These are phyloP conservation scores for Mycosphaerelloides madeirae DNA, from an alignment of 2,329 filamentous ascomycete genomes.

Conservation along the genomic window DNA sequence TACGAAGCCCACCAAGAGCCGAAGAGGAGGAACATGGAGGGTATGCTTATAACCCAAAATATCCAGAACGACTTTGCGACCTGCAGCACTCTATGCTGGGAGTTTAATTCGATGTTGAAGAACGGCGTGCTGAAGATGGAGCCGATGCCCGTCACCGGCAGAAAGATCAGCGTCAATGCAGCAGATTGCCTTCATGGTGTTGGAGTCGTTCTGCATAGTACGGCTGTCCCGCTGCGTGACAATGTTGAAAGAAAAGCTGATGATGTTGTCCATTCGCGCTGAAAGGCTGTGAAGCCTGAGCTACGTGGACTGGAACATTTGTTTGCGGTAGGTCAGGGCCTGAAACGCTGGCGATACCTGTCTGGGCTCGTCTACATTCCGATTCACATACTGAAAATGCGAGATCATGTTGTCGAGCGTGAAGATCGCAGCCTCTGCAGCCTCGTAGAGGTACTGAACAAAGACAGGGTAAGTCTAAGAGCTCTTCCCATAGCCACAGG, in stretches of 20 bases:
- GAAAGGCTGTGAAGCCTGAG: slow-evolving; percentile 34
- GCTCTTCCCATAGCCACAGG: no score
- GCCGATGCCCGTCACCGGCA: slow-evolving; percentile 17
- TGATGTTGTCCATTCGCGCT: slow-evolving; percentile 36
- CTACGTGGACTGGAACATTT: slow-evolving; percentile 33
- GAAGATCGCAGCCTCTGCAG: slow-evolving; percentile 29
- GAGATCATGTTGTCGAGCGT: slow-evolving; percentile 27
- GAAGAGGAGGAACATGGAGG: slow-evolving; percentile 6
- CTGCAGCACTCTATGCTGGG: neutral
- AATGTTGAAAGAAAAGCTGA: slow-evolving; percentile 37
- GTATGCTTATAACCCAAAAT: slow-evolving; percentile 14
- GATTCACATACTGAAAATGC: slow-evolving; percentile 17
- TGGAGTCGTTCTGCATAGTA: slow-evolving; percentile 33
- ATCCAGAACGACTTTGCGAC: slow-evolving; percentile 14
- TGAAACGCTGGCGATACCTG: slow-evolving; percentile 2
- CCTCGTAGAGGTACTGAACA: slow-evolving; percentile 32
- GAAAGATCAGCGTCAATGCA: slow-evolving; percentile 36
- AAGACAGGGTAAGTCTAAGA: no score
- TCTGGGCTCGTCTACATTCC: neutral
- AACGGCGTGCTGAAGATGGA: slow-evolving; percentile 15
- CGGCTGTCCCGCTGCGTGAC: slow-evolving; percentile 38
- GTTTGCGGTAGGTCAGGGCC: slow-evolving; percentile 27
- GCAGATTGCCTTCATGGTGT: slow-evolving; percentile 40
- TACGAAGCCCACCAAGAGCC: slow-evolving; percentile 10
- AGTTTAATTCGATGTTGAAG: slow-evolving; percentile 7